These are phyloP conservation scores for Sarocladium oryzae DNA, from an alignment of 2,329 filamentous ascomycete genomes.

Conservation along the genomic window DNA sequence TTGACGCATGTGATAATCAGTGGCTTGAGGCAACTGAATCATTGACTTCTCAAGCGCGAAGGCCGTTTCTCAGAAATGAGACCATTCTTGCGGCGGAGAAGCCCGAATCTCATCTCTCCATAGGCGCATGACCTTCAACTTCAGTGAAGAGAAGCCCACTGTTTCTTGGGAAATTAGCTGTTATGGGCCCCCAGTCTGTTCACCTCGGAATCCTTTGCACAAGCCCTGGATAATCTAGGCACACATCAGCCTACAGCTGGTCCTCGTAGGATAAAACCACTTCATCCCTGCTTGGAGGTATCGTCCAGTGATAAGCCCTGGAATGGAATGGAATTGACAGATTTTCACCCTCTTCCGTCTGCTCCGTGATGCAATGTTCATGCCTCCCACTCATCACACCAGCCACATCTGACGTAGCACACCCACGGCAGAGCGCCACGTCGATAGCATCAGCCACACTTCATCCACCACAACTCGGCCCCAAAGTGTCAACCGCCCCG, in stretches of 20 bases:
- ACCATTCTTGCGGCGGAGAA: not conserved
- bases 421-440: not conserved
- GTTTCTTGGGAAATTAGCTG: slow-evolving; percentile 6
- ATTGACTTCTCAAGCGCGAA: no score
- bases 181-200: not conserved
- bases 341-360: not conserved
- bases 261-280: no score
- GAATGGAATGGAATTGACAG: not conserved
- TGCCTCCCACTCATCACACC: not conserved
- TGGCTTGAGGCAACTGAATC: no score
- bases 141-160: no score
- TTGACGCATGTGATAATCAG: no score
- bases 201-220: not conserved
- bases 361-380: not conserved
- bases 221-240: no score
- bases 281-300: no score
- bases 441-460: slow-evolving; percentile 6
- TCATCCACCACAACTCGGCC: slow-evolving; percentile 1
- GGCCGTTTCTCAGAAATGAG: no score
- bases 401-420: slow-evolving; percentile 8
- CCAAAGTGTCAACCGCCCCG: slow-evolving; percentile 3
- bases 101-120: not conserved
- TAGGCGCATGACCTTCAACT: not conserved
- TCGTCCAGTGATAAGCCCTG: not conserved
- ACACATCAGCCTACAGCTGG: no score